These are phyloP conservation scores for Clonostachys rosea DNA, from an alignment of 2,329 filamentous ascomycete species.

Conservation along the genomic window DNA sequence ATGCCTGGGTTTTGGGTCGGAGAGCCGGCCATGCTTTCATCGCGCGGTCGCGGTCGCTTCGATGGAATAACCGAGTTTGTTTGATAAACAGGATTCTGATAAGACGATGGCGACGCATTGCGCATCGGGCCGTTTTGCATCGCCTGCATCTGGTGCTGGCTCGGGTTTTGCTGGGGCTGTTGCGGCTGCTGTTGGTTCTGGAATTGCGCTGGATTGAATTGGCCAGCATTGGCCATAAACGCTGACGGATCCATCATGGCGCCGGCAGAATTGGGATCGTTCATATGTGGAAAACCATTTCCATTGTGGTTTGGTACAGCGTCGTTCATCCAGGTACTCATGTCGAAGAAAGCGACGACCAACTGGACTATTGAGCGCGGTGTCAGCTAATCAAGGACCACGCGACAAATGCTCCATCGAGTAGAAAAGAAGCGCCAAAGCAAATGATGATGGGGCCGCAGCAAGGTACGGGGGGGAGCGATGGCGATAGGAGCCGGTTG, in stretches of 20 bases:
- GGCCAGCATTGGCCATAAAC: conserved; percentile 55
- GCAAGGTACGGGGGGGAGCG: conserved; percentile 34
- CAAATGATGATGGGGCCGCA: conserved; percentile 39
- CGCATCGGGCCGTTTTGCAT: conserved; percentile 83
- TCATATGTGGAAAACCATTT: conserved; percentile 62
- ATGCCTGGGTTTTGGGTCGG: conserved; percentile 72
- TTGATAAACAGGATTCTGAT: conserved; percentile 74
- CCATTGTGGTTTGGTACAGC: conserved; percentile 66
- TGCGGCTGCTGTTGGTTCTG: conserved; percentile 29
- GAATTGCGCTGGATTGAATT: conserved; percentile 58
- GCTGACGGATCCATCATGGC: conserved; percentile 63
- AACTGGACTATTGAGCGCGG: conserved; percentile 24
- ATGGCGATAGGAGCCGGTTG: conserved; percentile 17
- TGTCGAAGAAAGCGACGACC: conserved; percentile 36
- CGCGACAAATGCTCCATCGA: conserved; percentile 32
- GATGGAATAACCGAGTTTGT: conserved; percentile 85
- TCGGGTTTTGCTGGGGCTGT: conserved; percentile 10
- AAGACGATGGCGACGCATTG: conserved; percentile 71
- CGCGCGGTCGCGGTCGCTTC: conserved; percentile 76
- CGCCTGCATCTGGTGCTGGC: conserved; percentile 44
- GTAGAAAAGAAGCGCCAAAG: conserved; percentile 15
- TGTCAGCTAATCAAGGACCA: conserved; percentile 38
- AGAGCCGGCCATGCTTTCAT: conserved; percentile 81
- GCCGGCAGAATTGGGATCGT: conserved; percentile 51
- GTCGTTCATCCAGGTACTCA: conserved; percentile 72